Base-by-base conservation (phyloP, 1,284 basidiomycete genomes). In the Takashimella tepidaria region DNA sequence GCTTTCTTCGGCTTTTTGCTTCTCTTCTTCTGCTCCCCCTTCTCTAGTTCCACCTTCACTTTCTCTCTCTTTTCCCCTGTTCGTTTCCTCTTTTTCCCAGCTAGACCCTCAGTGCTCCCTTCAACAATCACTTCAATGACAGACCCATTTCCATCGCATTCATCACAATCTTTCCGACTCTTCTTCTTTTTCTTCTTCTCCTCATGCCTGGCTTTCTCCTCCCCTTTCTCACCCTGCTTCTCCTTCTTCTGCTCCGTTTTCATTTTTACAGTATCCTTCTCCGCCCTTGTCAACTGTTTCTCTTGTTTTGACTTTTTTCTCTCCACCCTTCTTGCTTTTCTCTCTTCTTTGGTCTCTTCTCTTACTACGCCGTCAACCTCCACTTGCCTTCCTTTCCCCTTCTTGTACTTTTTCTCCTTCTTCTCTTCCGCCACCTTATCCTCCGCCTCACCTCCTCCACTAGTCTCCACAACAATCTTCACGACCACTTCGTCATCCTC, bases 281-380 rank as follows among this genome's bases (percentile, higher is more conserved):
- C 59, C 3, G 45, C 42, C n/a, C 47, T n/a, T 12, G 24, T 27
- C 10, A 26, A 23, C 41, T 43, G 53, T 59, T 61, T 61, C 31
- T 46, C 54, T 54, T 13, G 41, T 59, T 46, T 62, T 63, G 46
- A 49, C 49, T 13, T 49, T 45, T 19, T 51, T 51, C 59, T 54
- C 27, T 55, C 60, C 19, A 55, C 59, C 45, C 47, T 47, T 44
- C 59, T 42, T 24, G 51, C 53, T 25, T 46, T 50, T 45, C 56
- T 43, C 27, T 63, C 65, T 45, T 64, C 62, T 44, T 64, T 67
- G n/a, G 49, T 62, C 47, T 65, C 64, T 31, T 49, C 41, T 21
- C 26, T 45, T 24, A 44, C 45, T 43, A 45, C 45, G 42, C 26
- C 20, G 16, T 44, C 31, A 22, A 11, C 27, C 20, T 49, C 46